phyloP scores from a whole-genome alignment of 2,329 filamentous ascomycete species.

The Cladobotryum protrusum region DNA sequence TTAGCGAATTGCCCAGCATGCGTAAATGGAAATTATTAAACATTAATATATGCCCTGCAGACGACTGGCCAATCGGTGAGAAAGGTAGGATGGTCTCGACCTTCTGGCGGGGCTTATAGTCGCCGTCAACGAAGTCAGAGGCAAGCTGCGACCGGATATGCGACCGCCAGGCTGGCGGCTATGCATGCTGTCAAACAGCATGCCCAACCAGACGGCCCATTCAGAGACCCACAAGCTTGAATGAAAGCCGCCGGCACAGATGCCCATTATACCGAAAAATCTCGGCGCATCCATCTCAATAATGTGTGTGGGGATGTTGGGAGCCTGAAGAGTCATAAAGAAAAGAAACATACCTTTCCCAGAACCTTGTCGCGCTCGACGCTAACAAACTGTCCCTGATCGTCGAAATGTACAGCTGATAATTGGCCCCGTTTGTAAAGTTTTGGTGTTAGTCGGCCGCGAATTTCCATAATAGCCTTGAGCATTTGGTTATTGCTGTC shows the following conservation, averaged over 20 bases:
- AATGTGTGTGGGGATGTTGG: neutral
- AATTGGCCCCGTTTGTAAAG: constrained; percentile 78
- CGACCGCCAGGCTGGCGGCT: neutral
- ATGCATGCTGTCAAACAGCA: neutral
- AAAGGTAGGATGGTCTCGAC: neutral
- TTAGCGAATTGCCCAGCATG: neutral
- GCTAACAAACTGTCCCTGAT: constrained; percentile 75
- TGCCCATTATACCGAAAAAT: no score
- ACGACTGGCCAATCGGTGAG: neutral
- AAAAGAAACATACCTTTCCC: constrained; percentile 58
- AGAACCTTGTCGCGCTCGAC: constrained; percentile 83
- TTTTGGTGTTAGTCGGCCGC: constrained; percentile 86
- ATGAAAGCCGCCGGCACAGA: no score
- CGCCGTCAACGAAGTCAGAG: neutral
- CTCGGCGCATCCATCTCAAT: no score
- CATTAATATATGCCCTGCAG: neutral
- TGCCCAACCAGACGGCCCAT: neutral
- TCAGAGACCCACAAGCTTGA: no score
- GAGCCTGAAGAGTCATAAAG: constrained; percentile 7
- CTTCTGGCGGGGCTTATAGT: no score
- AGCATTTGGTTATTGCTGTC: constrained; percentile 98
- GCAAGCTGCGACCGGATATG: constrained; percentile 7
- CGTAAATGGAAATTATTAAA: neutral
- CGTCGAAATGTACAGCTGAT: constrained; percentile 74
- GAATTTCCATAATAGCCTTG: constrained; percentile 89